A percentile compares a stretch with the other conserved stretches of the same genome.
These are phyloP conservation scores for Onygena corvina DNA, from an alignment of 2,329 filamentous ascomycete genomes.

Conservation along the genomic window DNA sequence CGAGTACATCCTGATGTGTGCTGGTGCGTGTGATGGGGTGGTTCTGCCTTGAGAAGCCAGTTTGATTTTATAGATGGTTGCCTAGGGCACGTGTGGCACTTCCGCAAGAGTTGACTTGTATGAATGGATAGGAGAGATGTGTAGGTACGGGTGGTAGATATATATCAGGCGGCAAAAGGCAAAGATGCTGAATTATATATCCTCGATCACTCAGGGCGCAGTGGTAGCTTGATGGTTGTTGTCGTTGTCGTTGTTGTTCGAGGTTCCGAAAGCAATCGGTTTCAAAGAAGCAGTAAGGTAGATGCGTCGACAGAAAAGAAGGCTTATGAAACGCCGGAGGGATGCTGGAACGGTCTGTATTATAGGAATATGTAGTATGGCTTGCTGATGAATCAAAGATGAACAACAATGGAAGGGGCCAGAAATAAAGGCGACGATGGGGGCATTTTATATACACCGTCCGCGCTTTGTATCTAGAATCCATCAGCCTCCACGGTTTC, in stretches of 20 bases:
- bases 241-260: too few relatives aligned
- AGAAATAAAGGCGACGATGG: not conserved
- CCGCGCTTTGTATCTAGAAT: constrained; percentile 1
- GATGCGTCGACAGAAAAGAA: not conserved
- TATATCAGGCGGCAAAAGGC: not conserved
- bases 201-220: not conserved
- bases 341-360: constrained; percentile 2
- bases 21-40: not conserved
- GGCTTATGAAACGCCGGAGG: not conserved
- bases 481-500: constrained; percentile 7
- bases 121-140: too few relatives aligned
- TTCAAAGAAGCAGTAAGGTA: not conserved
- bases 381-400: not conserved
- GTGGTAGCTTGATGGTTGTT: too few relatives aligned
- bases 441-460: constrained; percentile 1
- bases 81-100: too few relatives aligned
- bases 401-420: not conserved
- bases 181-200: not conserved
- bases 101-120: too few relatives aligned
- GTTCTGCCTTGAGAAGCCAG: not conserved
- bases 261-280: not conserved
- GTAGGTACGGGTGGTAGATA: too few relatives aligned
- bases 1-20: too few relatives aligned
- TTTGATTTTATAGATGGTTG: not conserved
- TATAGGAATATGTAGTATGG: not conserved